Percentiles rank a stretch among this genome's conserved stretches.
Conservation (phyloP, 2,329 filamentous ascomycete genomes). For the Alternaria arbusti region DNA sequence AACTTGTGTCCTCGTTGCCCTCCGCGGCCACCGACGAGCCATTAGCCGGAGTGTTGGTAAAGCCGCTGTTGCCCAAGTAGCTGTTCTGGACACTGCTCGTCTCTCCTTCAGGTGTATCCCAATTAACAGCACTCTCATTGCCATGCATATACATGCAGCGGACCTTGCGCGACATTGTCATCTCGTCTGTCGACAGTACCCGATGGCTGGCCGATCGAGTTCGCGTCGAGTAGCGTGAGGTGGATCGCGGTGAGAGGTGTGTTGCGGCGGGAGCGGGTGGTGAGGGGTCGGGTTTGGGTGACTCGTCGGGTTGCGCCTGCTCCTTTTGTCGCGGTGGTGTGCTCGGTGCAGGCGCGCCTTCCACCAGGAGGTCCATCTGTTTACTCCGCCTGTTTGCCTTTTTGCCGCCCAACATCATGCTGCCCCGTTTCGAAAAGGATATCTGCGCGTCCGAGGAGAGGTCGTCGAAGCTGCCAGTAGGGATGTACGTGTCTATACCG, state of each 20-base stretch:
- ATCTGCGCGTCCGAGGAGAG: slow-evolving; percentile 59
- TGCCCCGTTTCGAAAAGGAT: slow-evolving; percentile 66
- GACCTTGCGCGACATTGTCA: slow-evolving; percentile 67
- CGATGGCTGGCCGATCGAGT: slow-evolving; percentile 50
- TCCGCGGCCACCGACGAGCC: slow-evolving; percentile 39
- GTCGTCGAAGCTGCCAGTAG: slow-evolving; percentile 60
- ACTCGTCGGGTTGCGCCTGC: slow-evolving; percentile 13
- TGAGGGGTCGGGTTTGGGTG: slow-evolving; percentile 24
- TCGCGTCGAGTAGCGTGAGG: slow-evolving; percentile 46
- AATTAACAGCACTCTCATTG: slow-evolving; percentile 60
- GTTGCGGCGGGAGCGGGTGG: slow-evolving; percentile 33
- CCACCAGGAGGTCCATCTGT: slow-evolving; percentile 32
- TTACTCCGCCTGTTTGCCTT: slow-evolving; percentile 51
- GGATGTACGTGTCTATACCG: slow-evolving; percentile 62
- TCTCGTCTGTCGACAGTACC: slow-evolving; percentile 68
- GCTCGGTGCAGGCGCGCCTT: slow-evolving; percentile 22
- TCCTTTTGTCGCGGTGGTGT: slow-evolving; percentile 22
- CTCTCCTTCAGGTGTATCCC: slow-evolving; percentile 42
- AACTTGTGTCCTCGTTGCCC: slow-evolving; percentile 35
- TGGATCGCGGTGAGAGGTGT: slow-evolving; percentile 39
- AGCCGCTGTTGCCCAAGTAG: slow-evolving; percentile 33
- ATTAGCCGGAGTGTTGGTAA: slow-evolving; percentile 29
- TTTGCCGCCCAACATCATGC: slow-evolving; percentile 63
- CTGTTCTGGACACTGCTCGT: slow-evolving; percentile 26
- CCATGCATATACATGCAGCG: slow-evolving; percentile 69